Conservation (phyloP, 2,329 filamentous ascomycete genomes). For the Nemania bipapillata region DNA sequence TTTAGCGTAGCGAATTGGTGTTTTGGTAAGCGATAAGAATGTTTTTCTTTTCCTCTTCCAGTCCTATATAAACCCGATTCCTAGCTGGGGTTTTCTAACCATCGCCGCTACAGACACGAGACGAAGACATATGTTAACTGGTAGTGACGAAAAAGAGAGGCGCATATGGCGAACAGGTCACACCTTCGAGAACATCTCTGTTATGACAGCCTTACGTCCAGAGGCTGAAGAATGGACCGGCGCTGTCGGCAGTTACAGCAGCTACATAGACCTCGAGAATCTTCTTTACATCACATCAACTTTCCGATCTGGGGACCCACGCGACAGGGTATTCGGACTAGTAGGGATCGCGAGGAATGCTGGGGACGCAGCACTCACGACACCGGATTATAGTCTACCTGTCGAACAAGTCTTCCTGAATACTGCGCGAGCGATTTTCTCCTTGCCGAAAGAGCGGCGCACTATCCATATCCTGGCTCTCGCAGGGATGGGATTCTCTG, state of each 20-base stretch:
- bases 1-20: conserved; percentile 22
- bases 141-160: background rate
- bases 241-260: background rate
- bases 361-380: background rate
- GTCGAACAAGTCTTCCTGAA: conserved; percentile 30
- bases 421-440: conserved; percentile 10
- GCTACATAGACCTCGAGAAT: conserved; percentile 10
- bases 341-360: conserved; percentile 22
- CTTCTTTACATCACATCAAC: conserved; percentile 28
- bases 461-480: conserved; percentile 28
- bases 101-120: background rate
- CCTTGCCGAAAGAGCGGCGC: conserved; percentile 7
- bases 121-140: conserved; percentile 20
- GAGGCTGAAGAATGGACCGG: conserved; percentile 7
- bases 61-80: background rate
- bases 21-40: conserved; percentile 14
- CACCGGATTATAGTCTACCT: conserved; percentile 29
- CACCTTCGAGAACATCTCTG: conserved; percentile 24
- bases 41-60: background rate
- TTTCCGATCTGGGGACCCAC: conserved; percentile 29
- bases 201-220: conserved; percentile 22
- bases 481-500: conserved; percentile 27
- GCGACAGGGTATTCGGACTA: conserved; percentile 31
- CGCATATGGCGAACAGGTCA: conserved; percentile 17
- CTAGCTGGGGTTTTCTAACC: background rate